These are phyloP conservation scores for Apiotrichum sp. DNA, from an alignment of 1,284 basidiomycete genomes.

Conservation along the genomic window DNA sequence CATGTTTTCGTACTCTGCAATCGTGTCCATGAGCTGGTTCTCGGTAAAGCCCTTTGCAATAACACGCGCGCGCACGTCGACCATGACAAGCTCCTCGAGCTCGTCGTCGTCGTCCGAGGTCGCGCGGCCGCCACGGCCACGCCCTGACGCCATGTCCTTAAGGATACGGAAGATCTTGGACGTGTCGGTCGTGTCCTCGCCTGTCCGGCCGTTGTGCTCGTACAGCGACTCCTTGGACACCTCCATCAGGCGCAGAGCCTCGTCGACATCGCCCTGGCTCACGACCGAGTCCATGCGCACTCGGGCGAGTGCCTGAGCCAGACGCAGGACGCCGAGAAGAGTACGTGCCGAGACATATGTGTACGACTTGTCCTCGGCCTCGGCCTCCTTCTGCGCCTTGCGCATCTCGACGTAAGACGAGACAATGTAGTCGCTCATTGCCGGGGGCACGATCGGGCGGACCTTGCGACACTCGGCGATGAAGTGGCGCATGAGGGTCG, in stretches of 20 bases:
- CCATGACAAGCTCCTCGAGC: constrained; percentile 58
- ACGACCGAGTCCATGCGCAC: constrained; percentile 77
- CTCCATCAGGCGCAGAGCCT: constrained; percentile 93
- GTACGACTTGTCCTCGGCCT: constrained; percentile 79
- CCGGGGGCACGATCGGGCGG: constrained; percentile 76
- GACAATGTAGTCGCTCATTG: constrained; percentile 89
- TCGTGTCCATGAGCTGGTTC: constrained; percentile 75
- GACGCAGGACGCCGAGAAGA: constrained; percentile 85
- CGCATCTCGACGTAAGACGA: constrained; percentile 93
- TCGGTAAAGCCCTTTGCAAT: constrained; percentile 84
- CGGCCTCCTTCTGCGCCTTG: constrained; percentile 85
- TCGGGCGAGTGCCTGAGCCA: constrained; percentile 90
- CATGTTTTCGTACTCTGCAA: constrained; percentile 73
- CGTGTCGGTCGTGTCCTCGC: constrained; percentile 65
- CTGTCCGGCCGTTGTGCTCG: constrained; percentile 59
- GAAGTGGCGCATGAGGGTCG: constrained; percentile 87
- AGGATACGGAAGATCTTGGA: constrained; percentile 84
- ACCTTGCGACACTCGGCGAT: constrained; percentile 88
- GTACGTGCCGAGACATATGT: constrained; percentile 97
- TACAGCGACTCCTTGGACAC: constrained; percentile 85
- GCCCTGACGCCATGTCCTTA: constrained; percentile 64
- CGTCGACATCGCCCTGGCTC: constrained; percentile 83
- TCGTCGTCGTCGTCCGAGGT: constrained; percentile 54
- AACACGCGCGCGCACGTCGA: constrained; percentile 76
- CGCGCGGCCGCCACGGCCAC: constrained; percentile 42